Percentiles rank a stretch among this genome's conserved stretches.
Evolutionary conservation across 305 asterid species (phyloP).

Genomic region (Solanum hybrid): DNA sequence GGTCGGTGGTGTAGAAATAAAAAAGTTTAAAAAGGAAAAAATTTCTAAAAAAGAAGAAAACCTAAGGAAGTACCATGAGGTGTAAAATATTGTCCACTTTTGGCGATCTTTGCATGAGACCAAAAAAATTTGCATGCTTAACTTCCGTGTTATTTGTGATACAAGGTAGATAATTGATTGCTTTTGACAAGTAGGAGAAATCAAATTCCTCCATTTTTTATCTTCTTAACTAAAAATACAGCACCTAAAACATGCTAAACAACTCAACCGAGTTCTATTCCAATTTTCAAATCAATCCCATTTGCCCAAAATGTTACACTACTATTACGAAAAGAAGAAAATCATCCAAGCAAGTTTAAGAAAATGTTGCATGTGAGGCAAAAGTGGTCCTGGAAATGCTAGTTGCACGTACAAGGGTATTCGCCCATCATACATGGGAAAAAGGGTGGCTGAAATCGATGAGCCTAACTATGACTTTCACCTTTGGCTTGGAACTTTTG

Average conservation of each 20-base stretch:
- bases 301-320: background rate
- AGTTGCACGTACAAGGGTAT: background rate
- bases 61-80: background rate
- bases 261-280: background rate
- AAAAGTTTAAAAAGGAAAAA: background rate
- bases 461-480: background rate
- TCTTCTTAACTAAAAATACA: background rate
- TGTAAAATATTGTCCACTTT: background rate
- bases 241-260: background rate
- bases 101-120: background rate
- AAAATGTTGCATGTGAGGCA: background rate
- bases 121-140: background rate
- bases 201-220: background rate
- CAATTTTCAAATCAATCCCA: background rate
- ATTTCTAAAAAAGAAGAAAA: background rate
- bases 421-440: background rate
- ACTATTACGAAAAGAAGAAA: background rate
- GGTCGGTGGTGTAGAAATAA: background rate
- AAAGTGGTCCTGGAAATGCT: background rate
- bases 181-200: background rate
- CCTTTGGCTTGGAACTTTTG: conserved; percentile 1
- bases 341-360: background rate
- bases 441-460: background rate
- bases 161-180: background rate
- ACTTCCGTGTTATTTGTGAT: background rate